These are phyloP conservation scores for Tilletia indica DNA, from an alignment of 1,284 basidiomycete genomes.

Conservation along the genomic window DNA sequence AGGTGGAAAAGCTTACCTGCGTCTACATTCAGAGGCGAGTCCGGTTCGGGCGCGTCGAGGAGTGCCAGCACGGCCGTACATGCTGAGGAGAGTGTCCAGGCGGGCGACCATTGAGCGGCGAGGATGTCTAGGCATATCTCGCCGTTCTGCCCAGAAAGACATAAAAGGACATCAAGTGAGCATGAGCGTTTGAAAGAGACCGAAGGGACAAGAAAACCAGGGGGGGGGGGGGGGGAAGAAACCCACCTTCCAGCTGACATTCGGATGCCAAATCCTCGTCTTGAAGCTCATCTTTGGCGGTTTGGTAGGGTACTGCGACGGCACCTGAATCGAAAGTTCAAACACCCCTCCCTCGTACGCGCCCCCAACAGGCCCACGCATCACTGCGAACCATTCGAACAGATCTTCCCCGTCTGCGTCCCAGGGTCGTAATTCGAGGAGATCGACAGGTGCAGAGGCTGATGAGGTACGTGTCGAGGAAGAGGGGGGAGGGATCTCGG, in stretches of 20 bases:
- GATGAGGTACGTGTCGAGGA: not conserved
- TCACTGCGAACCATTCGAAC: constrained; percentile 44
- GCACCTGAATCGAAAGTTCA: constrained; percentile 38
- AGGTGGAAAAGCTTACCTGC: constrained; percentile 24
- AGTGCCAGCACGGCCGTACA: constrained; percentile 52
- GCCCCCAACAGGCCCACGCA: constrained; percentile 33
- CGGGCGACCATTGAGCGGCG: constrained; percentile 52
- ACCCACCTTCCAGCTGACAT: constrained; percentile 43
- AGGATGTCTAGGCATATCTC: constrained; percentile 56
- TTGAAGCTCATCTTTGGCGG: constrained; percentile 48
- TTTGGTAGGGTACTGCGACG: constrained; percentile 45
- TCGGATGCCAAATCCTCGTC: constrained; percentile 52
- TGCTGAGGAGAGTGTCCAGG: constrained; percentile 51
- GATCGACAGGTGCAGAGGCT: constrained; percentile 30
- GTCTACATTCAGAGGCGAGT: constrained; percentile 55
- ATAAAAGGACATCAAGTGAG: not conserved
- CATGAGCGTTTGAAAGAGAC: too few species aligned
- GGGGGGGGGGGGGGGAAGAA: too few species aligned
- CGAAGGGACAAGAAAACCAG: too few species aligned
- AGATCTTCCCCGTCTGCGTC: constrained; percentile 44
- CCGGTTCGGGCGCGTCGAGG: constrained; percentile 52
- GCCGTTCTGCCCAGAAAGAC: constrained; percentile 32
- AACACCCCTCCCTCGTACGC: constrained; percentile 41
- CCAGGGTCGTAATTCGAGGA: constrained; percentile 42
- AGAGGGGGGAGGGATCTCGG: constrained; percentile 25